Evolutionary conservation across 306 rosid genomes (phyloP), one percentile per base, ranked within the genome.

Genomic region (Gillenia trifoliata): DNA sequence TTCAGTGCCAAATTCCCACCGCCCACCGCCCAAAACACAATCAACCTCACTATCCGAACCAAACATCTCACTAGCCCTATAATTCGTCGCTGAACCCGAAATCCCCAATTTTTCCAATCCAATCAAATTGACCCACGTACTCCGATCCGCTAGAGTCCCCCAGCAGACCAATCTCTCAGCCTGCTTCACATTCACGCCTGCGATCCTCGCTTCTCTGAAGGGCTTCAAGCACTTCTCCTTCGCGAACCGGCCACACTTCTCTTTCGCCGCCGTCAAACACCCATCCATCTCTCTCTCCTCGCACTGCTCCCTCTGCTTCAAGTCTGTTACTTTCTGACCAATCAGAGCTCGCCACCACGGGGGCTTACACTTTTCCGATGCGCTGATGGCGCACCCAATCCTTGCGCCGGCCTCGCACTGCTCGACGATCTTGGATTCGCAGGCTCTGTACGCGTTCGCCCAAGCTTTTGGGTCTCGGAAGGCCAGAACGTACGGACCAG

Each of bases 351-450:
- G 84, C 98, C 97, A 92, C 95, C 98, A 91, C 4, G 92, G 90
- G 45, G 91, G 93, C 85, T 85, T 85, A 19, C 89, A 88, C 75
- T 76, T 85, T 64, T 57, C 64, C 47, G 89, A 79, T 3, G 89
- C 86, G 54, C 72, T 72, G 40, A 88, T 52, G 13, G 89, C 77
- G 75, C 91, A 88, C 17, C 86, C 91, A 68, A 85, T 75, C 85
- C 96, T 85, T 8, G 95, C 92, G 8, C 95, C 96, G 38, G 81
- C 85, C 75, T 79, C 87, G 76, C 98, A 94, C 85, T 90, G 96
- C 55, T 74, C 78, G 3, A 84, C 60, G 16, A 92, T 83, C 75
- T 82, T 89, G 1, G 82, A 84, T 86, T 88, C 83, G 80, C 93
- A 82, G 9, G 80, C 74, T 64, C 26, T 40, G 85, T 79, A 89